A percentile compares a stretch with the other conserved stretches of the same genome.
Evolutionary conservation across 2,329 filamentous ascomycete species (phyloP).

Genomic region (Cordyceps sp.): DNA sequence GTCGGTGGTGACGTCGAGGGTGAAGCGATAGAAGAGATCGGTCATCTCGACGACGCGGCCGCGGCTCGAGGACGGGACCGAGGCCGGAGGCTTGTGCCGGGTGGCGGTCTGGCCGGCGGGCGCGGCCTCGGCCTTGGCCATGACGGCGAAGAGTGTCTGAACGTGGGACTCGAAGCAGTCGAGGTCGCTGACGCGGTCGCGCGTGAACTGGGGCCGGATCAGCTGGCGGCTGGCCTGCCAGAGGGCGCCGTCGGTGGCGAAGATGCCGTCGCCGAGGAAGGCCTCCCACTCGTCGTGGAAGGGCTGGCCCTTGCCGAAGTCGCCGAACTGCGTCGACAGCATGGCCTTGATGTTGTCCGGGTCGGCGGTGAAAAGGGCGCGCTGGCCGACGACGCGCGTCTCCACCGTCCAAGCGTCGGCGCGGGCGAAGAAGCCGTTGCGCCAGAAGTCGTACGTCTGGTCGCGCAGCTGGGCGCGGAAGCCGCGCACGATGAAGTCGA

Average conservation of each 20-base stretch:
- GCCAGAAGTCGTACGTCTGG: constrained; percentile 46
- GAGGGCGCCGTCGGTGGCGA: constrained; percentile 58
- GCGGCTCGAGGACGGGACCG: constrained; percentile 44
- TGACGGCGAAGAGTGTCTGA: constrained; percentile 51
- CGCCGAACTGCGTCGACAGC: constrained; percentile 64
- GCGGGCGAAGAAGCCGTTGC: constrained; percentile 25
- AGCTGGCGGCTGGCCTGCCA: constrained; percentile 75
- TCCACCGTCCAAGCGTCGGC: constrained; percentile 41
- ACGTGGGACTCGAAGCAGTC: constrained; percentile 69
- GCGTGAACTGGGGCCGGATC: constrained; percentile 74
- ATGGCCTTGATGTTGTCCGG: constrained; percentile 84
- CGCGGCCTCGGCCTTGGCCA: constrained; percentile 42
- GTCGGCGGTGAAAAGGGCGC: constrained; percentile 63
- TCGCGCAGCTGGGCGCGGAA: constrained; percentile 34
- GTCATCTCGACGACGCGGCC: constrained; percentile 50
- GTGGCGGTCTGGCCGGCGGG: no score
- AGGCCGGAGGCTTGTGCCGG: no score
- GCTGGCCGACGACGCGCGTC: constrained; percentile 31
- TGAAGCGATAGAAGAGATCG: constrained; percentile 70
- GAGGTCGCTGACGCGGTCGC: constrained; percentile 68
- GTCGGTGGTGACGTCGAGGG: constrained; percentile 72
- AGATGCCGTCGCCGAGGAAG: constrained; percentile 60
- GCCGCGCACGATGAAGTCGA: constrained; percentile 47
- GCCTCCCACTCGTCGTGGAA: constrained; percentile 64
- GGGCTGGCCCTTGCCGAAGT: constrained; percentile 64